Evolutionary conservation across 2,329 filamentous ascomycete species (phyloP), one percentile per base, ranked within the genome.

Genomic region (Fusarium sacchari): DNA sequence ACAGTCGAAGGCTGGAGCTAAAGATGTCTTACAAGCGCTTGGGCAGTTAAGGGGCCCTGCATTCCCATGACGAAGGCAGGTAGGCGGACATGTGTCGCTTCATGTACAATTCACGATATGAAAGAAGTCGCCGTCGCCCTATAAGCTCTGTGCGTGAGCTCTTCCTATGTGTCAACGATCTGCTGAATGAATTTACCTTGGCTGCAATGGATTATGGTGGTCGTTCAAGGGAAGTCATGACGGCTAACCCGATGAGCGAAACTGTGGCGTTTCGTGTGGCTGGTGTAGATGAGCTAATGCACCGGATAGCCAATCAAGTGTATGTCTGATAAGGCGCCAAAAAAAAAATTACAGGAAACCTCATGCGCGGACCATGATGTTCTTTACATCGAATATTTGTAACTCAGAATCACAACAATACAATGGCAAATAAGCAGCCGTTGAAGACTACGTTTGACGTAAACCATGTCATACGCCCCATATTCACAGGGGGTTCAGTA

Each of bases 391-490:
- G 50, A 73, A 63, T 68, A 60, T 63, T 70, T 49, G 58, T 66
- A 65, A 69, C 32, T 73, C 53, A 32, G 24, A 60, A 50, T 46
- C 65, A 68, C 65, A 73, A 57, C 65, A 47, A 40, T 50, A 76
- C 55, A 64, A 82, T 92, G 90, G 88, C 90, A 62, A 88, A 84
- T 69, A 90, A 90, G 81, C 84, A 89, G 67, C 86, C 89, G 24
- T 86, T 89, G 77, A 97, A 95, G 86, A 98, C 95, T 65, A 97
- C 96, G 7, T 99, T 98, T 82, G 94, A 97, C 79, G 90, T 93
- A 66, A 89, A 89, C 74, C 91, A 93, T 79, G 93, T 94, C 53
- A 93, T 99, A 63, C 93, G 95, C 77, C 96, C 96, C 26, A 96
- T 98, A 56, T 98, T 96, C 80, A 97, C 96, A 5, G 96, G 96